Conservation (phyloP, 2,329 filamentous ascomycete species). For the Aspergillus novoparasiticus region DNA sequence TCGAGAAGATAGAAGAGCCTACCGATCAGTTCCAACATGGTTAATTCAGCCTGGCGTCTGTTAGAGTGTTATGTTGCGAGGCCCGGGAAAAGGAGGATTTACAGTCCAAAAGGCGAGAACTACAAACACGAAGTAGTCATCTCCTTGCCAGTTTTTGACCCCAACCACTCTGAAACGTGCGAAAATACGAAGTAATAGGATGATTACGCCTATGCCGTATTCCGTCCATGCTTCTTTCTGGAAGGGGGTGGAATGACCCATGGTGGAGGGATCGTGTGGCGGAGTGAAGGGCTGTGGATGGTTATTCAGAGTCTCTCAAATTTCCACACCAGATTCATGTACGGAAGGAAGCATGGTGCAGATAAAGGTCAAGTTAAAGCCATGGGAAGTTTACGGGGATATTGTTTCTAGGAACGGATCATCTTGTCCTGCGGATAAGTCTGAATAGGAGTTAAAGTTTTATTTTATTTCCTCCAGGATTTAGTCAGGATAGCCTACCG, state of each 20-base stretch:
- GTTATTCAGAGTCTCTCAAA: neutral
- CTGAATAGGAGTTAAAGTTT: neutral
- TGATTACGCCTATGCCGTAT: constrained; percentile 42
- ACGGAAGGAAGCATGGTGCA: neutral
- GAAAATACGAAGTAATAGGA: constrained; percentile 45
- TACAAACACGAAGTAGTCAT: constrained; percentile 47
- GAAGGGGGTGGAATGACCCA: constrained; percentile 38
- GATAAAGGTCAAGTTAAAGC: neutral
- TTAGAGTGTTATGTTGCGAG: neutral
- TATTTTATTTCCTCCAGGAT: neutral
- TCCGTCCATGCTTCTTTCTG: constrained; percentile 50
- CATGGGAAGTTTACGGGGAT: neutral
- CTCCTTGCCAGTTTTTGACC: constrained; percentile 45
- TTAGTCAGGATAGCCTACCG: neutral
- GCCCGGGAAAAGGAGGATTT: neutral
- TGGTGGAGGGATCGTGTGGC: neutral
- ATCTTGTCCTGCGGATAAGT: neutral
- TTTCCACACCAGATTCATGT: neutral
- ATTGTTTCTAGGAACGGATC: neutral
- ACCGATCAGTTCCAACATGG: constrained; percentile 27
- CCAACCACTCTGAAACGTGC: constrained; percentile 45
- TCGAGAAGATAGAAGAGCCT: neutral
- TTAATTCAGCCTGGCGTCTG: constrained; percentile 17
- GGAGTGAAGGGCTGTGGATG: neutral
- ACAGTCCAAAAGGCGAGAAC: constrained; percentile 45